Evolutionary conservation across 2,329 filamentous ascomycete genomes (phyloP).

Genomic region (Talaromyces sp.): DNA sequence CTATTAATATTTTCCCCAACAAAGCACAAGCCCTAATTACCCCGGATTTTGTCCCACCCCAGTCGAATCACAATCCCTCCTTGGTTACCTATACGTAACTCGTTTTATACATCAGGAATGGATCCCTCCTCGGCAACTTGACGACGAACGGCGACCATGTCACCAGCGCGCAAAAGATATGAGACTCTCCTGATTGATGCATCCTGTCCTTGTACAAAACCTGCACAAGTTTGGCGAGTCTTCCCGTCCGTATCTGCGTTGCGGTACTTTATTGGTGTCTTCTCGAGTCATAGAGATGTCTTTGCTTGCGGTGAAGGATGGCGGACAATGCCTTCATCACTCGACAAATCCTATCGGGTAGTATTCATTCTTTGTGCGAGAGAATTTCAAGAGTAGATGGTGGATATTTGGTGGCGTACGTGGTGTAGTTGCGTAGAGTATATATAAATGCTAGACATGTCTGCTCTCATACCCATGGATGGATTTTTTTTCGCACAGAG

Average conservation of each 20-base stretch:
- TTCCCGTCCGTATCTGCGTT: neutral
- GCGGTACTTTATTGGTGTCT: neutral
- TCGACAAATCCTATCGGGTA: neutral
- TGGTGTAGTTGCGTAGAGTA: neutral
- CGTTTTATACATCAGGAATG: neutral
- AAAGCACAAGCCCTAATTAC: neutral
- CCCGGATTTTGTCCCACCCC: neutral
- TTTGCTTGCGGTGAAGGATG: neutral
- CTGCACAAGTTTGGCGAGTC: neutral
- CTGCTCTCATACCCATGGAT: neutral
- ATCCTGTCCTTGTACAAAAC: neutral
- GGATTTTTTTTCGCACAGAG: neutral
- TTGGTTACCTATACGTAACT: neutral
- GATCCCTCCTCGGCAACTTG: neutral
- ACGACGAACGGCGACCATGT: neutral
- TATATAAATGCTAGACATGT: neutral
- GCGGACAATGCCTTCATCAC: neutral
- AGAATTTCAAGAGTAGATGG: neutral
- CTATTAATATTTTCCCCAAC: neutral
- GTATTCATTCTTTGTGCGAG: neutral
- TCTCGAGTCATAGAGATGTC: neutral
- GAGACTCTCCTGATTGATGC: neutral
- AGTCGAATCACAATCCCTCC: neutral
- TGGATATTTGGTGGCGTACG: neutral
- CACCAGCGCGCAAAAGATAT: no score